phyloP scores from a whole-genome alignment of 768 basidiomycete genomes.

The Suillus subalutaceus region DNA sequence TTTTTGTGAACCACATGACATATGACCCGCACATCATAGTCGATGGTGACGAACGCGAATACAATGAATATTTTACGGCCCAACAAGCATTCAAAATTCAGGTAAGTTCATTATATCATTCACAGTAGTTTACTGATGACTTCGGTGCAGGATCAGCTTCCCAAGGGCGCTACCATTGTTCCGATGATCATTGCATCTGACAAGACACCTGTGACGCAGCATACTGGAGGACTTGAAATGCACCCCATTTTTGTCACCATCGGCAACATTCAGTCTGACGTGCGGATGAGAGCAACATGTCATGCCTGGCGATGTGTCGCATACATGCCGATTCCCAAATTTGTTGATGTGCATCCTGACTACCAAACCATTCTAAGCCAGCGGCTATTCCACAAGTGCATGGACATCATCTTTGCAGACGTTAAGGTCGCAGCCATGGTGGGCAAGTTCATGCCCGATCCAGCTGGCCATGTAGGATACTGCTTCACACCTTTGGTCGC shows the following conservation, averaged over 20 bases:
- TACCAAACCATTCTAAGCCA: slow-evolving; percentile 27
- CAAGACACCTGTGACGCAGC: slow-evolving; percentile 3
- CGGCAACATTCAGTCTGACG: slow-evolving; percentile 9
- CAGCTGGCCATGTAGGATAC: slow-evolving; percentile 8
- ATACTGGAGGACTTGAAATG: neutral
- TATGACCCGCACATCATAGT: neutral
- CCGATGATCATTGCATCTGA: slow-evolving; percentile 2
- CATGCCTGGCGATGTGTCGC: slow-evolving; percentile 24
- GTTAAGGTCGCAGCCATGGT: slow-evolving; percentile 31
- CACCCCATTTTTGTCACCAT: slow-evolving; percentile 3
- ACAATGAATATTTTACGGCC: neutral
- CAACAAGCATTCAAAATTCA: neutral
- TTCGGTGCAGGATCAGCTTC: neutral
- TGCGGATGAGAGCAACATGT: slow-evolving; percentile 12
- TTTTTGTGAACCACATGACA: neutral
- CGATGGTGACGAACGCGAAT: neutral
- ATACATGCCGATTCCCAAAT: slow-evolving; percentile 33
- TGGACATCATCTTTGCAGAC: slow-evolving; percentile 31
- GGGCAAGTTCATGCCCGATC: slow-evolving; percentile 31
- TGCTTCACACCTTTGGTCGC: slow-evolving; percentile 19
- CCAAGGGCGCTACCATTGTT: neutral
- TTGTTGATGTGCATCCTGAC: slow-evolving; percentile 18
- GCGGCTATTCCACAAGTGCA: slow-evolving; percentile 32
- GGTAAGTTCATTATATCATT: neutral
- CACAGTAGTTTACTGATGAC: neutral